A percentile compares a stretch with the other conserved stretches of the same genome.
These are phyloP conservation scores for Epichloe hybrida DNA, from an alignment of 2,329 filamentous ascomycete genomes.

Conservation along the genomic window DNA sequence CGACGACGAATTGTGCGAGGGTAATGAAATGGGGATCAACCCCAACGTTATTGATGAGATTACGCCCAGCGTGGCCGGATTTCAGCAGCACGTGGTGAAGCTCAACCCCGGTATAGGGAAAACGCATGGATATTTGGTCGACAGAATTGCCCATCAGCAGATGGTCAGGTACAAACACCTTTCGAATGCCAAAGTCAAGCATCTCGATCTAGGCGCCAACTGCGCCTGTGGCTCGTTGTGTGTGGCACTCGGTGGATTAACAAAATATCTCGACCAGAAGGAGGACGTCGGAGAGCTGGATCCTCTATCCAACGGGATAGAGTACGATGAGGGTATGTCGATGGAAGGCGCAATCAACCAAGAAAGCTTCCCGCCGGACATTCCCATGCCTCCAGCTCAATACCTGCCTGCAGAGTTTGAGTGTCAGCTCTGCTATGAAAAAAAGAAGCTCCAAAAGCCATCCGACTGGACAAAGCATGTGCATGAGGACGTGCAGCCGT, in stretches of 20 bases:
- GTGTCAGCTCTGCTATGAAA: slow-evolving; percentile 73
- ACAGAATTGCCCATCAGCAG: slow-evolving; percentile 74
- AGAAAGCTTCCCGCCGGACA: slow-evolving; percentile 66
- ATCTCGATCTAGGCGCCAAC: slow-evolving; percentile 45
- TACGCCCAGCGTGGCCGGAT: slow-evolving; percentile 60
- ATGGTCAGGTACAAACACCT: slow-evolving; percentile 65
- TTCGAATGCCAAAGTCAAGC: slow-evolving; percentile 55
- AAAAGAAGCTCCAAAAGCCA: slow-evolving; percentile 77
- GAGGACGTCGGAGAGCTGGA: slow-evolving; percentile 47
- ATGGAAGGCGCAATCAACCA: slow-evolving; percentile 55
- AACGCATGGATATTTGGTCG: slow-evolving; percentile 49
- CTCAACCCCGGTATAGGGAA: slow-evolving; percentile 58
- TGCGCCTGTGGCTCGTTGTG: slow-evolving; percentile 54
- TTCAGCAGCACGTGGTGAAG: slow-evolving; percentile 57
- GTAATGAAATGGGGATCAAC: slow-evolving; percentile 47
- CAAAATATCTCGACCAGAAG: slow-evolving; percentile 45
- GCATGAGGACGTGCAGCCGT: slow-evolving; percentile 84
- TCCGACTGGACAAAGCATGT: slow-evolving; percentile 97
- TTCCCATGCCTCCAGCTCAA: slow-evolving; percentile 66
- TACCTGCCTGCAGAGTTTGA: slow-evolving; percentile 78
- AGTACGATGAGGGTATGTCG: slow-evolving; percentile 46
- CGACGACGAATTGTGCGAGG: slow-evolving; percentile 42
- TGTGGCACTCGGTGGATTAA: slow-evolving; percentile 51
- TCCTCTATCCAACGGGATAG: slow-evolving; percentile 36
- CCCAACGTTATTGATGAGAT: slow-evolving; percentile 53